phyloP scores from a whole-genome alignment of 352 stramenopile genomes.

The Globisporangium barbulae region DNA sequence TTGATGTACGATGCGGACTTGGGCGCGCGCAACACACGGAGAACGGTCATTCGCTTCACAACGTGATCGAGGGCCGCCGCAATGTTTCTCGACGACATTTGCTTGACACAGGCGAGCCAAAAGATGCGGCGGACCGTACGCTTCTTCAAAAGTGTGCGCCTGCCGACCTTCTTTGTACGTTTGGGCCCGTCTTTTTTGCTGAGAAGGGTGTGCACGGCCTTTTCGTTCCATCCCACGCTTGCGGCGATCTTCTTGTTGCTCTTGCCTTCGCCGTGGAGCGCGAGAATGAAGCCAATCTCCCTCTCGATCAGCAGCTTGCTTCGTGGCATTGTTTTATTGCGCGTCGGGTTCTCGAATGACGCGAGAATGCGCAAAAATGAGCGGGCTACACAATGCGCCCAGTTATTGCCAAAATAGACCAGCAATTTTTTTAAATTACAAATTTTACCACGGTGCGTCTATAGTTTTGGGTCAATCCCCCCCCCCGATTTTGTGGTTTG shows the following conservation, averaged over 20 bases:
- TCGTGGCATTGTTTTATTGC: not conserved
- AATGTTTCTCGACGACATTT: slow-evolving; percentile 1
- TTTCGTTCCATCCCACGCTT: not conserved
- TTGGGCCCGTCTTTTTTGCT: not conserved
- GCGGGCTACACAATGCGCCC: no score
- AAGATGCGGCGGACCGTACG: not conserved
- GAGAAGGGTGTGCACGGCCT: not conserved
- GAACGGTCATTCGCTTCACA: not conserved
- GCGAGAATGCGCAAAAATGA: no score
- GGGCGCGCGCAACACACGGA: not conserved
- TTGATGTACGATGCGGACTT: not conserved
- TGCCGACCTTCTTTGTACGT: not conserved
- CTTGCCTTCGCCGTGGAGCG: not conserved
- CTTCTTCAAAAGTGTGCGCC: not conserved
- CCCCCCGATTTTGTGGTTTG: no score
- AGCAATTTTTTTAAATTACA: no score
- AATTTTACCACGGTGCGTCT: no score
- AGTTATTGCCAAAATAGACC: no score
- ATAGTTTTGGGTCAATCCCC: no score
- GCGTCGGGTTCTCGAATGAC: not conserved
- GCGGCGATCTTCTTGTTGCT: not conserved
- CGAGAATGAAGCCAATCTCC: not conserved
- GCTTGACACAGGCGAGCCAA: not conserved
- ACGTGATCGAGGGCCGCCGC: not conserved
- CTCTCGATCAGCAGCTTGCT: not conserved